Base-by-base conservation (phyloP, 495 filamentous ascomycete genomes). In the Penicillium canescens region DNA sequence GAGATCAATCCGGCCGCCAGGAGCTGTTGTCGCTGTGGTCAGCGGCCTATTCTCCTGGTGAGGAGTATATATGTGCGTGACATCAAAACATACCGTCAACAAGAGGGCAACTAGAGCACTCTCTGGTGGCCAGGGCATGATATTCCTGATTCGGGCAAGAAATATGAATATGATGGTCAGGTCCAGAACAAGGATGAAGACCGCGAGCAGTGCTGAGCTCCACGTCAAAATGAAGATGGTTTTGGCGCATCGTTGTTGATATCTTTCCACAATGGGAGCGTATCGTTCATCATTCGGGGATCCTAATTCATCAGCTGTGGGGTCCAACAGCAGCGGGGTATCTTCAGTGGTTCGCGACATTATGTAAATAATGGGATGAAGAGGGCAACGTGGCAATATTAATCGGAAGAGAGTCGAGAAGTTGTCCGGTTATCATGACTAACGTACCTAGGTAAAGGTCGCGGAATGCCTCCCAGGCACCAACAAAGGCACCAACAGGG, bases 261-360 rank as follows among this genome's bases (percentile, higher is more conserved):
- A 28, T 35, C 26, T 46, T 35, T 46, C 43, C 28, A 35, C 43
- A 31, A 31, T 20, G 28, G 11, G 24, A 36, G 13, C 10, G n/a
- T 46, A 20, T 34, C 24, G 43, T 46, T 46, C 43, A 35, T 46
- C 26, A 10, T 9, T 36, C 43, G 28, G 26, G 28, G 28, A 46
- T 31, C 43, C 43, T 5, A 31, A 46, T 46, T 14, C 43, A 34
- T 35, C 31, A 6, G 28, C 43, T 36, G 43, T 46, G n/a, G 43
- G 28, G 31, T 36, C 43, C 14, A 16, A 20, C n/a, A 46, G 43
- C 26, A 46, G 43, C 26, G 43, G 43, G 26, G 43, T 46, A 35
- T 46, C 28, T 46, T 46, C 43, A 20, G 43, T 46, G 43, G 28
- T 35, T 35, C 28, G 43, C 43, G 43, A 46, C 43, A 46, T 46